A percentile compares a stretch with the other conserved stretches of the same genome.
Evolutionary conservation across 106 monocot species (phyloP).

Genomic region (Dioscorea zingiberensis): DNA sequence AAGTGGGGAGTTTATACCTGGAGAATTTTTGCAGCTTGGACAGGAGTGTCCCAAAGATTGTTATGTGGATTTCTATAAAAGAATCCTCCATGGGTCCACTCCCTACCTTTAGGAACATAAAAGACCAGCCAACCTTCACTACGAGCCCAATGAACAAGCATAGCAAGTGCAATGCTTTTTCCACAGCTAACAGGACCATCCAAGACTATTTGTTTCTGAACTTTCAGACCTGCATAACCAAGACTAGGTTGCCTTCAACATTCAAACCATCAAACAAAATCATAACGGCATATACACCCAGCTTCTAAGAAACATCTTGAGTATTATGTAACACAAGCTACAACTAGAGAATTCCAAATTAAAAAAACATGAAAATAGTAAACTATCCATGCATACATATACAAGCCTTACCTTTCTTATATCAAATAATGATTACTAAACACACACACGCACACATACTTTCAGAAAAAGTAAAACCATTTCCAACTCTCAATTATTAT

Average conservation of each 20-base stretch:
- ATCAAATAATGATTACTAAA: too few species aligned
- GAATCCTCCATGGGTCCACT: conserved; percentile 94
- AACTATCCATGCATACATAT: too few species aligned
- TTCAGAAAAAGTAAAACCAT: too few species aligned
- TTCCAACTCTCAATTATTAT: too few species aligned
- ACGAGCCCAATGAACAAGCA: conserved; percentile 99
- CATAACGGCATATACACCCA: too few species aligned
- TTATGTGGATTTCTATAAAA: conserved; percentile 75
- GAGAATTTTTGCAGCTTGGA: conserved; percentile 61
- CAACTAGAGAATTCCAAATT: too few species aligned
- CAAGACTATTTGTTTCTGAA: conserved; percentile 81
- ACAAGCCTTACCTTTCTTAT: too few species aligned
- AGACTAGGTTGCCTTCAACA: not conserved
- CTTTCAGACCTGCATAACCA: conserved; percentile 47
- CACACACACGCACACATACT: too few species aligned
- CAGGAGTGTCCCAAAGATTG: conserved; percentile 86
- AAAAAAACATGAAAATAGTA: too few species aligned
- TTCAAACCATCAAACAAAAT: too few species aligned
- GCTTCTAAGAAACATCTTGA: too few species aligned
- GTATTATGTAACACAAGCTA: too few species aligned
- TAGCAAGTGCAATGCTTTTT: conserved; percentile 89
- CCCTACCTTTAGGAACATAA: conserved; percentile 94
- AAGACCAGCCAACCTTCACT: conserved; percentile 90
- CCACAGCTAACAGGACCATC: conserved; percentile 96
- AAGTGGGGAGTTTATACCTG: conserved; percentile 41